A percentile compares a stretch with the other conserved stretches of the same genome.
Evolutionary conservation across 192 early-diverging fungal species (phyloP).

Genomic region (Umbelopsis ramanniana): DNA sequence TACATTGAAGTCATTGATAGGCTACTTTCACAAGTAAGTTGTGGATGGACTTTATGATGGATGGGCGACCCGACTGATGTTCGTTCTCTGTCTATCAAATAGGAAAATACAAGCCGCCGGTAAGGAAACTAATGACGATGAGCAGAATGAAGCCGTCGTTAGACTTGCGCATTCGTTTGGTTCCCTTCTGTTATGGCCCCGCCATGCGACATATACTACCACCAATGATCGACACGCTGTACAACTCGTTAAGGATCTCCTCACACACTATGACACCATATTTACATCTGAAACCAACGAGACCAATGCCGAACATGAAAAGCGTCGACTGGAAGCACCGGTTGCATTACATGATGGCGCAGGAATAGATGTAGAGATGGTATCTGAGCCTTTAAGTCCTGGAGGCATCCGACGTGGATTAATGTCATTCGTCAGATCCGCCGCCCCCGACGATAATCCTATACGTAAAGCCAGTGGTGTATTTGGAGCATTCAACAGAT

Average conservation of each 20-base stretch:
- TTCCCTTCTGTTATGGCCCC: constrained; percentile 49
- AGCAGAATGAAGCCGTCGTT: constrained; percentile 32
- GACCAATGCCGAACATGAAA: constrained; percentile 33
- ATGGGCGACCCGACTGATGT: too few species aligned
- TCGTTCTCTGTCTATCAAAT: constrained; percentile 22
- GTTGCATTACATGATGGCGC: background rate
- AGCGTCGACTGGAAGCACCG: constrained; percentile 25
- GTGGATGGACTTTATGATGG: background rate
- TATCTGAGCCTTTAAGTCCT: constrained; percentile 1
- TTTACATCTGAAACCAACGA: constrained; percentile 36
- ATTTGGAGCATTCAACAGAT: constrained; percentile 33
- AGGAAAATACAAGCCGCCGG: constrained; percentile 28
- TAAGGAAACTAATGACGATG: background rate
- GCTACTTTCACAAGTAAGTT: constrained; percentile 34
- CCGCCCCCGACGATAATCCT: background rate
- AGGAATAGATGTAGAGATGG: background rate
- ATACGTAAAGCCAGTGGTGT: constrained; percentile 28
- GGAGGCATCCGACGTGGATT: constrained; percentile 3
- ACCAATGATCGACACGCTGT: constrained; percentile 48
- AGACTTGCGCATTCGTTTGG: constrained; percentile 52
- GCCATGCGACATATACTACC: constrained; percentile 44
- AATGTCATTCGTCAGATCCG: constrained; percentile 30
- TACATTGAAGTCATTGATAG: constrained; percentile 46
- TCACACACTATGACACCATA: constrained; percentile 47
- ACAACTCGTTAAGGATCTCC: constrained; percentile 48